Base-by-base conservation (phyloP, 768 basidiomycete species). In the Psilocybe subaeruginosa region DNA sequence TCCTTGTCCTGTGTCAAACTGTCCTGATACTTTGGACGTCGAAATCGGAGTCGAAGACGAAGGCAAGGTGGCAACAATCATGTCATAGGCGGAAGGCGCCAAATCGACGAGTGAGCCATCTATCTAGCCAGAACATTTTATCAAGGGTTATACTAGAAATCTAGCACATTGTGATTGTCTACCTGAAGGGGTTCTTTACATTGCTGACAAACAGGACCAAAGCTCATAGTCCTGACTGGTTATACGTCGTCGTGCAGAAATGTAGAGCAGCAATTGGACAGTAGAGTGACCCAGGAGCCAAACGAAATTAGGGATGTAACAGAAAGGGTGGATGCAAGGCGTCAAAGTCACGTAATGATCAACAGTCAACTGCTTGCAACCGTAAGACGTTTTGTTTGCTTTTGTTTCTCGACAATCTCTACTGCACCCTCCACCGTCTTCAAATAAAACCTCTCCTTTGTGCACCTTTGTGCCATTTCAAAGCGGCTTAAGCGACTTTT, bases 31-130 rank as follows among this genome's bases (percentile, higher is more conserved):
- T 59, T 68, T 65, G 29, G 63, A 30, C 48, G 54, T 30, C 39
- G 65, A 51, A 14, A 39, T 29, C 61, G 78, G 64, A 51, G 79
- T 74, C 3, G 84, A 76, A 35, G 85, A 76, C 12, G 85, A 81
- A 41, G 91, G 88, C 16, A 92, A 74, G 23, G 87, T 87, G 4
- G 78, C 79, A 19, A 87, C 86, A 65, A 97, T 89, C 79, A 92
- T 88, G 72, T 95, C 92, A 75, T 95, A 93, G 30, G 91, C 88
- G 12, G 94, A 92, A 19, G 91, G 93, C 4, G 91, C 86, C 58
- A 97, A 80, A 71, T 94, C 91, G 52, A 91, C 82, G 12, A 97
- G 80, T n/a, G 95, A 95, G n/a, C 88, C 89, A 79, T 98, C 96
- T 66, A 95, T 84, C 86, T 93, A 68, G 54, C 64, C 57, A 65